Evolutionary conservation across 2,329 filamentous ascomycete species (phyloP).

Genomic region (Botrytis squamosa): DNA sequence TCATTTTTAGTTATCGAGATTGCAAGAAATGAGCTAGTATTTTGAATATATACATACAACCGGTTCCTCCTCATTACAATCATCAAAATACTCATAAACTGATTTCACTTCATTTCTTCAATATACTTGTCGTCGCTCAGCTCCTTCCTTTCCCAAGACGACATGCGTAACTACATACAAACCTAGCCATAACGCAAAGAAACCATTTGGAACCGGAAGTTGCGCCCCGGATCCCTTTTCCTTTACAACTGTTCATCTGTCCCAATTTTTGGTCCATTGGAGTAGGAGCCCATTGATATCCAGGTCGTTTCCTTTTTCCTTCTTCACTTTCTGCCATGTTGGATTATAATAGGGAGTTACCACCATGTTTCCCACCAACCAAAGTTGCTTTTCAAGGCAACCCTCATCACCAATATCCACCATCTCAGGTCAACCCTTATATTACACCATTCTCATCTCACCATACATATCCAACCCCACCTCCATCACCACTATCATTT

Average conservation of each 20-base stretch:
- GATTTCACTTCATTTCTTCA: slow-evolving; percentile 1
- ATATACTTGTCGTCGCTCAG: slow-evolving; percentile 6
- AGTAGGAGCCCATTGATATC: slow-evolving; percentile 16
- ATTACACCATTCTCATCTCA: background rate
- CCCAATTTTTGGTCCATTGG: slow-evolving; percentile 18
- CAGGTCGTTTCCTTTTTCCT: slow-evolving; percentile 15
- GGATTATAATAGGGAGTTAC: slow-evolving; percentile 16
- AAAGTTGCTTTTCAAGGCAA: slow-evolving; percentile 12
- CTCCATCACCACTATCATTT: slow-evolving; percentile 20
- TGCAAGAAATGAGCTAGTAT: background rate
- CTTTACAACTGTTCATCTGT: slow-evolving; percentile 19
- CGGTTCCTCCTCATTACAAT: background rate
- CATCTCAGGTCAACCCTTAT: background rate
- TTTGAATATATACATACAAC: slow-evolving; percentile 10
- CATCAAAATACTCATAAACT: background rate
- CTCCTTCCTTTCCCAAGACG: slow-evolving; percentile 2
- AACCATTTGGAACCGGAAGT: slow-evolving; percentile 15
- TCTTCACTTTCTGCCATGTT: slow-evolving; percentile 21
- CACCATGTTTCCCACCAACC: slow-evolving; percentile 8
- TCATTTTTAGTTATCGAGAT: background rate
- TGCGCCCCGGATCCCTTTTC: slow-evolving; percentile 11
- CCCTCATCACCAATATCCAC: slow-evolving; percentile 10
- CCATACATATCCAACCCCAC: slow-evolving; percentile 6
- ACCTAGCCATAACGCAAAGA: slow-evolving; percentile 8
- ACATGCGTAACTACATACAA: slow-evolving; percentile 7